Percentiles rank a stretch among this genome's conserved stretches.
Conservation (phyloP, 2,329 filamentous ascomycete genomes). For the Rutstroemia sp. region DNA sequence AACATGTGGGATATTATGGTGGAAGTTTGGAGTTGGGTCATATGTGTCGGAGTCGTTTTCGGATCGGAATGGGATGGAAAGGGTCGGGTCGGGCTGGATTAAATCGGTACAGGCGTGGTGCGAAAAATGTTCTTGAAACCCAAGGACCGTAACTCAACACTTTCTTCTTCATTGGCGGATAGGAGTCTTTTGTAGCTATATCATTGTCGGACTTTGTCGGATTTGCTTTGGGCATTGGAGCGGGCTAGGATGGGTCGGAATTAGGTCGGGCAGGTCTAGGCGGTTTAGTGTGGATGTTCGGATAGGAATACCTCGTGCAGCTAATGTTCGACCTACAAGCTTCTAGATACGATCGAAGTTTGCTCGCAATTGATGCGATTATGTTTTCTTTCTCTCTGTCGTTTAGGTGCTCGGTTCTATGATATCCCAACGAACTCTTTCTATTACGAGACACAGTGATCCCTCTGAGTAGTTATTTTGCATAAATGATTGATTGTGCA, state of each 20-base stretch:
- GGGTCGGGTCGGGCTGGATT: neutral
- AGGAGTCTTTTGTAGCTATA: neutral
- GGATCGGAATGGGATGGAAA: neutral
- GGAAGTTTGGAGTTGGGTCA: neutral
- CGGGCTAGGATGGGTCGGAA: neutral
- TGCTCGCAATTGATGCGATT: neutral
- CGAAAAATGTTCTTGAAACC: neutral
- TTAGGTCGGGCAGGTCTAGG: neutral
- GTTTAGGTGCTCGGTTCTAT: neutral
- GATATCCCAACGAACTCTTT: neutral
- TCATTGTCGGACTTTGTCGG: neutral
- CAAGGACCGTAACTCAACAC: neutral
- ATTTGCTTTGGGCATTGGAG: neutral
- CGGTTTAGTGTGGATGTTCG: neutral
- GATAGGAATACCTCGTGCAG: neutral
- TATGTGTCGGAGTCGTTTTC: neutral
- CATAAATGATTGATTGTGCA: neutral
- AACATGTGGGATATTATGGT: neutral
- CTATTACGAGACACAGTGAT: neutral
- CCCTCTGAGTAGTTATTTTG: neutral
- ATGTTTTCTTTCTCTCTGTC: neutral
- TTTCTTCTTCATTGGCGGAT: neutral
- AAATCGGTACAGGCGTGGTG: neutral
- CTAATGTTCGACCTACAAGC: neutral
- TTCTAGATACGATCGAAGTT: neutral